Evolutionary conservation across 2,329 filamentous ascomycete species (phyloP), one percentile per base, ranked within the genome.

Genomic region (Mycosphaerella sp.): DNA sequence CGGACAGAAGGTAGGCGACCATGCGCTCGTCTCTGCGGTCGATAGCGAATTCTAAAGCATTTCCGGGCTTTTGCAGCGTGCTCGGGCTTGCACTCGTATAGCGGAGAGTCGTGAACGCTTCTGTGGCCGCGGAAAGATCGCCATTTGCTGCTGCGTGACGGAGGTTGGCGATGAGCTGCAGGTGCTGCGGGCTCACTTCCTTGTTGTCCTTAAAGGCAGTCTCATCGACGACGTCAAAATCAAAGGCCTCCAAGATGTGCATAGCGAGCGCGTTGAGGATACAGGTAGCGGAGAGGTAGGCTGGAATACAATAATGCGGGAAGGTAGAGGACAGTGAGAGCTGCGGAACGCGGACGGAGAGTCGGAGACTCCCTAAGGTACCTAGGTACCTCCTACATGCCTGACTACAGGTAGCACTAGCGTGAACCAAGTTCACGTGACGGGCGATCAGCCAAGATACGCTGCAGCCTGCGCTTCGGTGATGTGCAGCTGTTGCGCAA

Each of bases 71-170:
- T 34, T 38, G 38, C 12, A 49, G 38, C n/a, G 42, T 31, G 5
- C 36, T 42, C n/a, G 38, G 17, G 39, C 47, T 50, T 23, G 47
- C 38, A 43, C 42, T 32, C 7, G 36, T 50, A 31, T 34, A 50
- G 36, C 47, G 47, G 31, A 50, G 47, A 17, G 47, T 50, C 14
- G 47, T 43, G 47, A 50, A 50, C n/a, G 39, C 47, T 32, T 50
- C 47, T 2, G n/a, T 11, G 29, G 46, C 46, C 2, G 34, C 34
- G 14, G 36, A n/a, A 17, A 41, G 34, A 31, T 48, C 46, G 17
- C 36, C 9, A 6, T 29, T 9, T 29, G 46, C 46, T 11, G 46
- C 23, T 41, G 46, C 46, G 10, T 23, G 39, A 17, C 10, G 7
- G 17, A 48, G 46, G 7, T 41, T 26, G 23, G 14, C 23, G 8